These are phyloP conservation scores for Protea cynaroides DNA, from an alignment of 164 flowering plant genomes.

Conservation along the genomic window DNA sequence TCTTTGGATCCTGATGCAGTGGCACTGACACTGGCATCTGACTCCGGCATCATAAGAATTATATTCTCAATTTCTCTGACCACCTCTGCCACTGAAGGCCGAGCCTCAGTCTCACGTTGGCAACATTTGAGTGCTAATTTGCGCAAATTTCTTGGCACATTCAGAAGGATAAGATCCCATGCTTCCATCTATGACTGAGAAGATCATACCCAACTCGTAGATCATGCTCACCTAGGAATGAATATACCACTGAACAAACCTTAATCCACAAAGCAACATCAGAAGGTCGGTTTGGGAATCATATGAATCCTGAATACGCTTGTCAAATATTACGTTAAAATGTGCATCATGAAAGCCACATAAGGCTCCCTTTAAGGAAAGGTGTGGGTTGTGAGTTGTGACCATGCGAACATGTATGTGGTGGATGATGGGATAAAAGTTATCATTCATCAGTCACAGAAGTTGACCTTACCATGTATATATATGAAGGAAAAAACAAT, in stretches of 20 bases:
- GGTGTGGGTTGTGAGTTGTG: too few relatives aligned
- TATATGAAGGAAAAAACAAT: too few relatives aligned
- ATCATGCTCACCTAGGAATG: slow-evolving; percentile 40
- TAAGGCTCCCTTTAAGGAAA: too few relatives aligned
- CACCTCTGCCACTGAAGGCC: slow-evolving; percentile 66
- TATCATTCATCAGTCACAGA: too few relatives aligned
- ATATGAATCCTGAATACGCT: too few relatives aligned
- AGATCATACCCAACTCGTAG: slow-evolving; percentile 47
- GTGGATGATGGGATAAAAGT: too few relatives aligned
- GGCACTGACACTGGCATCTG: slow-evolving; percentile 3
- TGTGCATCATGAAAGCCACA: too few relatives aligned
- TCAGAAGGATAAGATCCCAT: slow-evolving; percentile 66
- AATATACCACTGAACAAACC: background rate
- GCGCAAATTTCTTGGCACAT: slow-evolving; percentile 45
- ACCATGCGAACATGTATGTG: too few relatives aligned
- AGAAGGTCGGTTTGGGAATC: too few relatives aligned
- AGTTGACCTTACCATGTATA: too few relatives aligned
- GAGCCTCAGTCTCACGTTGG: slow-evolving; percentile 44
- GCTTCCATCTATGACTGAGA: slow-evolving; percentile 41
- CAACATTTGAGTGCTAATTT: slow-evolving; percentile 58
- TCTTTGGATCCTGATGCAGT: background rate
- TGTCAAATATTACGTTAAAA: too few relatives aligned
- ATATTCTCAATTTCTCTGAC: slow-evolving; percentile 59
- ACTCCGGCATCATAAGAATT: slow-evolving; percentile 28
- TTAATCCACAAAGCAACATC: background rate